Conservation (phyloP, 176 grass and related monocot species). For the Carex cristatella region DNA sequence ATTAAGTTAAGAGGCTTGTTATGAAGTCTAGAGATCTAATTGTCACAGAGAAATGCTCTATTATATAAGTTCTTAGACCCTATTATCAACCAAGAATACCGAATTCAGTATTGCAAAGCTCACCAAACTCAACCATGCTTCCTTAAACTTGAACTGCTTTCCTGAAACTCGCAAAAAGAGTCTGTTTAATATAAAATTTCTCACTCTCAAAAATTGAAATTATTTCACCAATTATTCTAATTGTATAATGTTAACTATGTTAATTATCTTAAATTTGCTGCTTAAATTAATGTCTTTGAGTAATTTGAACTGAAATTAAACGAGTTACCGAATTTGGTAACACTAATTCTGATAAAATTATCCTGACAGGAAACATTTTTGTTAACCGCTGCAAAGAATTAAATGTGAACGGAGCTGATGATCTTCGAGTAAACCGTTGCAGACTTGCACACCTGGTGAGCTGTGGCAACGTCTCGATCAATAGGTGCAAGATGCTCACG, state of each 20-base stretch:
- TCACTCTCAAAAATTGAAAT: background rate
- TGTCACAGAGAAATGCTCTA: too few species aligned
- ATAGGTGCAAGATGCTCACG: constrained; percentile 27
- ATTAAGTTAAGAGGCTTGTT: background rate
- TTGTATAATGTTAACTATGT: background rate
- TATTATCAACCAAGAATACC: background rate
- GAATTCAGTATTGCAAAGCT: background rate
- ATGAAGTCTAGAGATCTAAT: background rate
- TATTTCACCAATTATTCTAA: background rate
- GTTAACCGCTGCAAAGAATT: constrained; percentile 40
- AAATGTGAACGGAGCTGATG: constrained; percentile 29
- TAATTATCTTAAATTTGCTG: background rate
- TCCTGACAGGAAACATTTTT: constrained; percentile 6
- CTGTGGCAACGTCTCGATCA: constrained; percentile 41
- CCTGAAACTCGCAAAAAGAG: background rate
- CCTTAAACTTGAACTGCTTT: background rate
- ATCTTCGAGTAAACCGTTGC: constrained; percentile 32
- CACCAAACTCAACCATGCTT: background rate
- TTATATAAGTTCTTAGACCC: too few species aligned
- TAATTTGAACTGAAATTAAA: background rate
- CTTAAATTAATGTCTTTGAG: background rate
- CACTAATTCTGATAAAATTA: background rate
- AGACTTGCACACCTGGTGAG: constrained; percentile 44
- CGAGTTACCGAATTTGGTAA: background rate
- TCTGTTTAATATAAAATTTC: background rate